These are phyloP conservation scores for Bertia moriformis DNA, from an alignment of 2,329 filamentous ascomycete genomes.

Conservation along the genomic window DNA sequence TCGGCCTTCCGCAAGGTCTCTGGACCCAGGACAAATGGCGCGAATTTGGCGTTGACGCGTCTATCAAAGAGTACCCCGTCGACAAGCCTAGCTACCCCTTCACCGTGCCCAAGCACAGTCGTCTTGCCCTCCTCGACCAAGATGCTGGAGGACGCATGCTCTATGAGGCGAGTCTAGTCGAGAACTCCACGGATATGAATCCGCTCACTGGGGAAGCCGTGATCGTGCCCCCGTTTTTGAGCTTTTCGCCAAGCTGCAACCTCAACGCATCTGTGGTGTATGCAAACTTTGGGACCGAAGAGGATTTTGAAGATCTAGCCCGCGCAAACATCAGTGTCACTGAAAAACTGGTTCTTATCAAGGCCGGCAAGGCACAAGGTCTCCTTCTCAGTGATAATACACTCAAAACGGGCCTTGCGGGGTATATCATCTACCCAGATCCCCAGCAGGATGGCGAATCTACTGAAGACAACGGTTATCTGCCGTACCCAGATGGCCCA, in stretches of 20 bases:
- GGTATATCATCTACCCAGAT: conserved; percentile 70
- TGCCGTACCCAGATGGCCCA: conserved; percentile 70
- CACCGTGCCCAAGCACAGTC: no score
- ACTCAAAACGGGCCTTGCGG: conserved; percentile 83
- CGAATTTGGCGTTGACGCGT: no score
- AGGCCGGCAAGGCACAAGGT: conserved; percentile 83
- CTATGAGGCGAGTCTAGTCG: no score
- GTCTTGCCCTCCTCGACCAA: no score
- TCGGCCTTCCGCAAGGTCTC: no score
- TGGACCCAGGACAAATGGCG: no score
- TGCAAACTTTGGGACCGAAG: conserved; percentile 78
- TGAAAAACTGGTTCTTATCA: conserved; percentile 81
- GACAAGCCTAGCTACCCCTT: no score
- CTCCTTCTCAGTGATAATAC: no score
- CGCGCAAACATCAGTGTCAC: conserved; percentile 60
- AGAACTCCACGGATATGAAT: no score
- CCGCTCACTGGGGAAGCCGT: conserved; percentile 58
- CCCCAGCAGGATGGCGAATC: conserved; percentile 75
- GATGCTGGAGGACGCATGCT: no score
- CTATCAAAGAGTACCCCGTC: no score
- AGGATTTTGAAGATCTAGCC: conserved; percentile 70
- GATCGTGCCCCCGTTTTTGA: conserved; percentile 80
- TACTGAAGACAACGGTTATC: conserved; percentile 68
- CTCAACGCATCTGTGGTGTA: conserved; percentile 78
- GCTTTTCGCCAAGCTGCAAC: conserved; percentile 84